Evolutionary conservation across 1,284 basidiomycete species (phyloP), one percentile per base, ranked within the genome.

Genomic region (Papiliotrema nemorosa): DNA sequence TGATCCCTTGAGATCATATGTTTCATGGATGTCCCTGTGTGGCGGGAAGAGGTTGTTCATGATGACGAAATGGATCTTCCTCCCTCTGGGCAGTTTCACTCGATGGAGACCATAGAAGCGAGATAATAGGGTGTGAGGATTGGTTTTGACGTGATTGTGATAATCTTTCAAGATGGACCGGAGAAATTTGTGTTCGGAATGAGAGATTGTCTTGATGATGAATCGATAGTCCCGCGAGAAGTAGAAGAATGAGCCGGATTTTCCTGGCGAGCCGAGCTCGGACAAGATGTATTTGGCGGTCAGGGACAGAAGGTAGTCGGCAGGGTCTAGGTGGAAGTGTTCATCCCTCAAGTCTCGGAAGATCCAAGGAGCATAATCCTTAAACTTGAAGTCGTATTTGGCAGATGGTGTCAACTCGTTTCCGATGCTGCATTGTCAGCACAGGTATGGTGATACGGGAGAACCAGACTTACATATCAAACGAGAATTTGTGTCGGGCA

Each of bases 1-100:
- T 37, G 88, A 91, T 0, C 94, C 94, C 70, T 98, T 98, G 58
- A 98, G 79, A 72, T 98, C 94, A 71, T 89, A 98, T 29, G 93
- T 96, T 78, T 97, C 94, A 76, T 98, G 94, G 42, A 98, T 82
- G 72, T 98, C 96, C 61, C 90, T 85, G 76, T 97, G 94, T 0
- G 94, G 88, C 0, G 94, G 94, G 78, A 98, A 97, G 39, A 98
- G 81, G 72, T 98, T 98, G 80, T 98, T 98, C 93, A 98, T 97
- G 76, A 98, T 96, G 50, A 97, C 91, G 70, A 98, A 98, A 74
- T 98, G 94, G 50, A 98, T 97, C 78, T 98, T 98, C 47, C 82
- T 80, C 0, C 94, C 94, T 21, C 83, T 81, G 0, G 94, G 94
- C 3, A 98, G 82, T 77, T 98, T 97, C 60, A 98, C 94, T 48